These are phyloP conservation scores for Pythium myriotylum DNA, from an alignment of 352 stramenopile species.

Conservation along the genomic window DNA sequence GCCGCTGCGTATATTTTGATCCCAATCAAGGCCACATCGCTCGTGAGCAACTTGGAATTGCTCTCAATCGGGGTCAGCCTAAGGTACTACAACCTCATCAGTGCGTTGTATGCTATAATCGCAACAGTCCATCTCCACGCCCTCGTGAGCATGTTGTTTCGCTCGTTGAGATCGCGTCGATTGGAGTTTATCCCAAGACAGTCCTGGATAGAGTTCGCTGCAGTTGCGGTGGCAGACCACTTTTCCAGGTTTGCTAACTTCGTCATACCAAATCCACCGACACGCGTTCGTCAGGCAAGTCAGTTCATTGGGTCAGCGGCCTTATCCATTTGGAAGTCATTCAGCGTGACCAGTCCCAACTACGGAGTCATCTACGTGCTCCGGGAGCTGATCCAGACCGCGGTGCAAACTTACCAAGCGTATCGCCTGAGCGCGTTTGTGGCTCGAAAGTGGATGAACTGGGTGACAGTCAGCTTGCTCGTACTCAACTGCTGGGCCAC, in stretches of 20 bases:
- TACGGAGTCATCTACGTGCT: slow-evolving; percentile 26
- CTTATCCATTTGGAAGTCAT: slow-evolving; percentile 8
- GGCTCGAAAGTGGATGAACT: slow-evolving; percentile 29
- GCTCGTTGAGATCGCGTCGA: background rate
- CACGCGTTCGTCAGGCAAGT: background rate
- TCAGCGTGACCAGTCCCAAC: slow-evolving; percentile 21
- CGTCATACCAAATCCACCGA: background rate
- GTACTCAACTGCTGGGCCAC: slow-evolving; percentile 37
- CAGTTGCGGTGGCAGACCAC: too few species aligned
- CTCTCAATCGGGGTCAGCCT: slow-evolving; percentile 1
- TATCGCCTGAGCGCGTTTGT: slow-evolving; percentile 28
- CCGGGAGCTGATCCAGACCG: slow-evolving; percentile 30
- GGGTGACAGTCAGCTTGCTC: slow-evolving; percentile 20
- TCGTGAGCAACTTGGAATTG: slow-evolving; percentile 14
- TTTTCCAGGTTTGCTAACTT: background rate
- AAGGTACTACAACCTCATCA: slow-evolving; percentile 8
- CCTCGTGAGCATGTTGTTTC: slow-evolving; percentile 6
- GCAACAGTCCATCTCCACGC: background rate
- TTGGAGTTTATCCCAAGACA: too few species aligned
- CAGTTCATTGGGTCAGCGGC: background rate
- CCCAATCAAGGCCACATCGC: background rate
- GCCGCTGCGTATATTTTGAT: slow-evolving; percentile 18
- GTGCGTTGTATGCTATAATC: slow-evolving; percentile 3
- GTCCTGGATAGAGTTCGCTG: too few species aligned
- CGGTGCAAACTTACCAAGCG: slow-evolving; percentile 34